Base-by-base conservation (phyloP, 192 early-diverging fungal species). In the Phycomyces nitens region DNA sequence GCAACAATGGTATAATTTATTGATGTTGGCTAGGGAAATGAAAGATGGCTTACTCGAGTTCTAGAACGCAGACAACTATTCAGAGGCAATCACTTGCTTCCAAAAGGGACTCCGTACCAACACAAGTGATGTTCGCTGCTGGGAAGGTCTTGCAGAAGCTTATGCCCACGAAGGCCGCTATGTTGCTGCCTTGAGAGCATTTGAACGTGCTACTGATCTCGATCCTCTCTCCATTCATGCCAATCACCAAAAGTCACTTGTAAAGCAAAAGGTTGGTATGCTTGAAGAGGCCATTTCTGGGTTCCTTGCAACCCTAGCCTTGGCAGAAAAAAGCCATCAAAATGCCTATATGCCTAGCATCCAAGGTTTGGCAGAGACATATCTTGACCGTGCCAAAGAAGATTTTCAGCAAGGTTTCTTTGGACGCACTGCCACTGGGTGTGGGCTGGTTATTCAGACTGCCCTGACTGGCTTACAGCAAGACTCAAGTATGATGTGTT, bases 141-240 rank as follows among this genome's bases (percentile, higher is more conserved):
- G 95, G 95, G 78, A 94, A 76, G 89, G 89, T 14, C 76, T 93
- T 39, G 88, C 86, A 43, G 89, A 93, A 59, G 82, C 88, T 5
- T 93, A 93, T 55, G 71, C 80, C 39, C 80, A 77, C 7, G 85
- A 85, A 50, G 91, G 91, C 2, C 80, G 86, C 18, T 91, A 83
- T 68, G 80, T 82, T 29, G 89, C 93, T 7, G 82, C 89, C 0
- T 61, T 88, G n/a, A 90, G 88, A 55, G 94, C 94, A 0, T 88
- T 92, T 60, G 76, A 66, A 6, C 80, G 90, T 26, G 85, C 85
- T 20, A 75, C 82, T 2, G 88, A 92, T 23, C 76, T 96, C 7
- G 81, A 86, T 18, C 82, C 87, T 5, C 54, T 52, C 0, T 77
- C 78, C 29, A 69, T 83, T 0, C 62, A 74, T 24, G 71, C 77